A percentile compares a stretch with the other conserved stretches of the same genome.
phyloP scores from a whole-genome alignment of 352 stramenopile species.

The Achlya hypogyna region DNA sequence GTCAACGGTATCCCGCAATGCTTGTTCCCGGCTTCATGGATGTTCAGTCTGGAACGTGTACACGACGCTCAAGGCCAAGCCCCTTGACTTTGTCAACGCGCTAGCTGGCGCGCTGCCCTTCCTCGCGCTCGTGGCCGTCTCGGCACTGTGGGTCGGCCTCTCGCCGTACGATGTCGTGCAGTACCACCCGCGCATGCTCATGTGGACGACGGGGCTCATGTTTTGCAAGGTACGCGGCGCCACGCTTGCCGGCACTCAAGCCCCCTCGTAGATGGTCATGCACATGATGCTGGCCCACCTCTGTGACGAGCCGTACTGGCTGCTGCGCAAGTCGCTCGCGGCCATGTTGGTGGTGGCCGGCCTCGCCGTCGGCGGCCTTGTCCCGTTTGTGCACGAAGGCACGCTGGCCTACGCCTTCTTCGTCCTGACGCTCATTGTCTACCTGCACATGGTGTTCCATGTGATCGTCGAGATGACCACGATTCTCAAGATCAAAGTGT shows the following conservation, averaged over 20 bases:
- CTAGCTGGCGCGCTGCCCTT: conserved; percentile 60
- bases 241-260: background rate
- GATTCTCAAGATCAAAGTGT: conserved; percentile 71
- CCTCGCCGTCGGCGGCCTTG: conserved; percentile 56
- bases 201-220: conserved; percentile 74
- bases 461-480: conserved; percentile 60
- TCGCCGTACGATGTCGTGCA: conserved; percentile 76
- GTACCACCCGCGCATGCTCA: conserved; percentile 72
- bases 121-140: conserved; percentile 49
- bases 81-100: conserved; percentile 49
- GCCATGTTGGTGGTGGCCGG: conserved; percentile 51
- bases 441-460: conserved; percentile 81
- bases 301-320: conserved; percentile 77
- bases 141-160: conserved; percentile 64
- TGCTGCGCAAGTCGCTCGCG: conserved; percentile 74
- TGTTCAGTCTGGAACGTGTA: conserved; percentile 52
- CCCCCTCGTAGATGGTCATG: conserved; percentile 65
- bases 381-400: conserved; percentile 64
- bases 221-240: conserved; percentile 58
- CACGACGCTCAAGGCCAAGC: conserved; percentile 44
- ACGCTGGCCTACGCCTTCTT: conserved; percentile 70
- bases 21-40: background rate
- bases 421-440: conserved; percentile 50
- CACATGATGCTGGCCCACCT: conserved; percentile 86
- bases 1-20: conserved; percentile 41